phyloP scores from a whole-genome alignment of 148 eudicot genomes.

The Bassia scoparia region DNA sequence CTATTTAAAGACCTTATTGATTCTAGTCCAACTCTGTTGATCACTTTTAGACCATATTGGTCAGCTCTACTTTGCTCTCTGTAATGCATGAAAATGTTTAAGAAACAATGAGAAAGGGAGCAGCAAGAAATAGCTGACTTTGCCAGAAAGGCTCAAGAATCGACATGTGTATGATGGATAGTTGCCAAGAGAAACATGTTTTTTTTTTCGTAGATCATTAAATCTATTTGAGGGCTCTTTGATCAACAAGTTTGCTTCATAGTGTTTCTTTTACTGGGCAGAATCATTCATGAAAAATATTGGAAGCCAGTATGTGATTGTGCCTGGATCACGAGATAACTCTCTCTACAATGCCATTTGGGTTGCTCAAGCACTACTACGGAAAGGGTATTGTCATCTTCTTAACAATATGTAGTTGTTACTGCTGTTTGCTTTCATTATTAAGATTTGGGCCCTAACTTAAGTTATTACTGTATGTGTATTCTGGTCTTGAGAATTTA shows the following conservation, averaged over 20 bases:
- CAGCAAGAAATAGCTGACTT: not conserved
- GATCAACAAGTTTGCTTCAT: not conserved
- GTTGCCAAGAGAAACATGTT: not conserved
- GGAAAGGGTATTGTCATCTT: slow-evolving; percentile 66
- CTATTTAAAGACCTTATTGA: not conserved
- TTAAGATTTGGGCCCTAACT: not conserved
- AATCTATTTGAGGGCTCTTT: not conserved
- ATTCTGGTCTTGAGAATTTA: slow-evolving; percentile 11
- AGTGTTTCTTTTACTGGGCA: slow-evolving; percentile 27
- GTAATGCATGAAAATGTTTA: not conserved
- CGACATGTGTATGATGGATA: not conserved
- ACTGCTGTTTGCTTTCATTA: not conserved
- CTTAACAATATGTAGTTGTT: not conserved
- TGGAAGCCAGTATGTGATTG: slow-evolving; percentile 77
- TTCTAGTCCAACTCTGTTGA: not conserved
- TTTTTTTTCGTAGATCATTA: not conserved
- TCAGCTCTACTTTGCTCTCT: not conserved
- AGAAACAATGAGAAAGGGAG: not conserved
- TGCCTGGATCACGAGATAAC: slow-evolving; percentile 81
- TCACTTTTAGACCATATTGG: too few species aligned
- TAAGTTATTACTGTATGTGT: slow-evolving; percentile 1
- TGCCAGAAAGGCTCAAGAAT: not conserved
- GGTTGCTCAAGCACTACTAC: slow-evolving; percentile 92
- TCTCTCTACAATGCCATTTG: slow-evolving; percentile 90
- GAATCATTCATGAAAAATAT: slow-evolving; percentile 68